These are phyloP conservation scores for Dactylorhiza incarnata DNA, from an alignment of 106 monocot species.

Conservation along the genomic window DNA sequence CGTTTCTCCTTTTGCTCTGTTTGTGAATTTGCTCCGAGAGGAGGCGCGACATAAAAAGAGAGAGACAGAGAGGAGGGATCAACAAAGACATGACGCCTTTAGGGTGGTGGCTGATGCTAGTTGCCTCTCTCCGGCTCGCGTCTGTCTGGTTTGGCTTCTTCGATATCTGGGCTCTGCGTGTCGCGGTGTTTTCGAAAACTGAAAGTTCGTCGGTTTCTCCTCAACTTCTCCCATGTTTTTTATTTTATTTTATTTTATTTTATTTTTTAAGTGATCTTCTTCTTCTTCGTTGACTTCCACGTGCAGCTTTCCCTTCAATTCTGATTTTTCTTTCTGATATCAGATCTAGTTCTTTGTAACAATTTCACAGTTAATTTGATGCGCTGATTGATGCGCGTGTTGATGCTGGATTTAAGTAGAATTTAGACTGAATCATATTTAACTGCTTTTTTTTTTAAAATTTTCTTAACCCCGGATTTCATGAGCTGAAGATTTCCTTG, in stretches of 20 bases:
- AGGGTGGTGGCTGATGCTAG: constrained; percentile 90
- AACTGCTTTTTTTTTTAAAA: too few species aligned
- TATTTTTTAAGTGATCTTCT: not conserved
- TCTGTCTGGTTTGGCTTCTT: constrained; percentile 99
- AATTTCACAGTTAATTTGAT: not conserved
- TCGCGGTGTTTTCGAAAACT: constrained; percentile 91
- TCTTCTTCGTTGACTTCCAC: not conserved
- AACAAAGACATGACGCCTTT: constrained; percentile 37
- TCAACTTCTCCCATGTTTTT: not conserved
- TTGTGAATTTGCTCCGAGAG: constrained; percentile 24
- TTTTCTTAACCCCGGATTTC: too few species aligned
- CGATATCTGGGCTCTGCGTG: constrained; percentile 88
- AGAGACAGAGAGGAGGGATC: constrained; percentile 4
- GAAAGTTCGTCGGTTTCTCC: constrained; percentile 30
- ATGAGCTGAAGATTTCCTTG: too few species aligned
- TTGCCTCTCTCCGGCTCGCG: constrained; percentile 72
- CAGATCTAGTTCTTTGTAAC: not conserved
- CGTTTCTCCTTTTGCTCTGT: constrained; percentile 1
- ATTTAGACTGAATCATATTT: too few species aligned
- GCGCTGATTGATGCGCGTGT: too few species aligned
- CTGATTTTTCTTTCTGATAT: not conserved
- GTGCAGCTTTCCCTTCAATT: not conserved
- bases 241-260: too few species aligned
- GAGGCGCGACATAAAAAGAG: not conserved
- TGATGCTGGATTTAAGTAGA: too few species aligned